Evolutionary conservation across 2,329 filamentous ascomycete species (phyloP).

Genomic region (Zopfia rhizophila): DNA sequence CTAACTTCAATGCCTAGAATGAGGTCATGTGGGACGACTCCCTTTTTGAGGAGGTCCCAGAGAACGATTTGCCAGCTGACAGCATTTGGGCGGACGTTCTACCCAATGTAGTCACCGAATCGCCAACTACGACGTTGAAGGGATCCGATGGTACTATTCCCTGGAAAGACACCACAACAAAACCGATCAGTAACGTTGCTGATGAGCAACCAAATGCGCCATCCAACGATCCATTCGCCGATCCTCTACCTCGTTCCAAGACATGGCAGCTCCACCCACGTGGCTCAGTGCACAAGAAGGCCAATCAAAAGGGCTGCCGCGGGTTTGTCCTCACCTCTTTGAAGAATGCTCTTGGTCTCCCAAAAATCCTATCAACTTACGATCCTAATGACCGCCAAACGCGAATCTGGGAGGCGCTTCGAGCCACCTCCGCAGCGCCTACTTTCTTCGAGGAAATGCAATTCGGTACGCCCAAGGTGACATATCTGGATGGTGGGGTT

Average conservation of each 20-base stretch:
- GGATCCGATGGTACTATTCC: constrained; percentile 20
- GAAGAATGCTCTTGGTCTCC: constrained; percentile 51
- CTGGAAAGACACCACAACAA: constrained; percentile 1
- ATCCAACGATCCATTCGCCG: constrained; percentile 28
- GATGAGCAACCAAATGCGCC: constrained; percentile 21
- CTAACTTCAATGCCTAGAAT: no score
- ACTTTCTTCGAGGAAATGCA: constrained; percentile 63
- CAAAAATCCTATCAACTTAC: constrained; percentile 50
- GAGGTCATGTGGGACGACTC: constrained; percentile 55
- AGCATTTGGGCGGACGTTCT: constrained; percentile 49
- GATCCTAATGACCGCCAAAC: constrained; percentile 52
- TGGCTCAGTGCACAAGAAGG: constrained; percentile 46
- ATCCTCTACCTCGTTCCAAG: constrained; percentile 26
- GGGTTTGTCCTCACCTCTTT: constrained; percentile 52
- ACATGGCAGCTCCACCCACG: constrained; percentile 49
- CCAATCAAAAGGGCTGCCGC: constrained; percentile 46
- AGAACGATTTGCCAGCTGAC: constrained; percentile 35
- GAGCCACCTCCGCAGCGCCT: constrained; percentile 63
- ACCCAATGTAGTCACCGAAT: constrained; percentile 36
- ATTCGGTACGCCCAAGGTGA: constrained; percentile 58
- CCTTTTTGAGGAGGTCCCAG: constrained; percentile 49
- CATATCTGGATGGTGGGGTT: constrained; percentile 62
- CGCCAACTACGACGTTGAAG: constrained; percentile 37
- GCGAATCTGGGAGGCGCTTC: constrained; percentile 61
- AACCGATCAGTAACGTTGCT: constrained; percentile 22